Evolutionary conservation across 345 rosid genomes (phyloP).

Genomic region (Hypericum perforatum): DNA sequence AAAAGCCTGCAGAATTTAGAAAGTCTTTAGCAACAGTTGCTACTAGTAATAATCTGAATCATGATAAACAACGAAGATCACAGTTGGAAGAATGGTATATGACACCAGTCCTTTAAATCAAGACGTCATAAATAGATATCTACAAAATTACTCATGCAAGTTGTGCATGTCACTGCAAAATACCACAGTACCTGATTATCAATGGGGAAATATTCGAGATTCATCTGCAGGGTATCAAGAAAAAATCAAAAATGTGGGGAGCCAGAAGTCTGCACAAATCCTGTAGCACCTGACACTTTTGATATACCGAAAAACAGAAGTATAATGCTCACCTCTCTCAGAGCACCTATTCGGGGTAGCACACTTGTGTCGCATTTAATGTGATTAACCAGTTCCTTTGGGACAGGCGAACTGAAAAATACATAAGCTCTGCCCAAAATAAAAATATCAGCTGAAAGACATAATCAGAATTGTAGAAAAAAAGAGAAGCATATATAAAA

Average conservation of each 20-base stretch:
- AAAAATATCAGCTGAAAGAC: slow-evolving; percentile 1
- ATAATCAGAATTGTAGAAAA: slow-evolving; percentile 12
- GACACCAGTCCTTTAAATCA: neutral
- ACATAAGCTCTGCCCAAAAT: slow-evolving; percentile 53
- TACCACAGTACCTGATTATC: slow-evolving; percentile 54
- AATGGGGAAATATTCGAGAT: slow-evolving; percentile 83
- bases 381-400: slow-evolving; percentile 74
- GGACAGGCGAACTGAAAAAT: slow-evolving; percentile 69
- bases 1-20: slow-evolving; percentile 52
- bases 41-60: neutral
- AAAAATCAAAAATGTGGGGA: neutral
- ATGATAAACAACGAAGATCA: slow-evolving; percentile 2
- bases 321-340: slow-evolving; percentile 65
- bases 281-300: neutral
- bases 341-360: slow-evolving; percentile 77
- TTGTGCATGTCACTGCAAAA: neutral
- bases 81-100: neutral
- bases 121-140: neutral
- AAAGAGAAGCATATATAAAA: neutral
- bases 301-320: slow-evolving; percentile 2
- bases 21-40: neutral
- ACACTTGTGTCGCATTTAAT: slow-evolving; percentile 80
- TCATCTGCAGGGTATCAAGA: slow-evolving; percentile 49
- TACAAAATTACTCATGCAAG: neutral
- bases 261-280: neutral